Percentiles rank a stretch among this genome's conserved stretches.
Evolutionary conservation across 495 filamentous ascomycete species (phyloP).

Genomic region (Neurospora tetraspora): DNA sequence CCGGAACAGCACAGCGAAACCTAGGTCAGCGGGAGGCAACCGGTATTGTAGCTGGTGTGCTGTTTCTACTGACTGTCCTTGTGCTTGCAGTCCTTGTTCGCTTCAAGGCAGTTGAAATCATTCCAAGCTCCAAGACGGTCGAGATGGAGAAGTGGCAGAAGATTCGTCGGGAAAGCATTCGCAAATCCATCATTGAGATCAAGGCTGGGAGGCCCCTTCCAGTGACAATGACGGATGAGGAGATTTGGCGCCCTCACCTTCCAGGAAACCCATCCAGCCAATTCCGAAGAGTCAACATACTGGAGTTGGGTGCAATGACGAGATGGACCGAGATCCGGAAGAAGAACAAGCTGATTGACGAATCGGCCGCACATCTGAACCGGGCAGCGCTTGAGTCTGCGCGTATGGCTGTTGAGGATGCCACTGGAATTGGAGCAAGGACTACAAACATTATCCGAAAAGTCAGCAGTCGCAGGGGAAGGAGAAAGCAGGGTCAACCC

Average conservation of each 20-base stretch:
- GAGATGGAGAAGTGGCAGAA: slow-evolving; percentile 43
- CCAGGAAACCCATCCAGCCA: slow-evolving; percentile 58
- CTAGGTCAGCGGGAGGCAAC: slow-evolving; percentile 56
- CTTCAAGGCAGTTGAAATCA: slow-evolving; percentile 55
- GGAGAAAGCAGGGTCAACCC: neutral
- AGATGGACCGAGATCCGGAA: slow-evolving; percentile 63
- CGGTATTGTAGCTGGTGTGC: slow-evolving; percentile 50
- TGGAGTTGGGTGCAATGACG: slow-evolving; percentile 53
- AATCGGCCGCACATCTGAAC: slow-evolving; percentile 28
- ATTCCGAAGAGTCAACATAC: slow-evolving; percentile 53
- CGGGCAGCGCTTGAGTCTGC: slow-evolving; percentile 28
- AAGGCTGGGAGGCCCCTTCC: neutral
- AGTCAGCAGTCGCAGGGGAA: slow-evolving; percentile 24
- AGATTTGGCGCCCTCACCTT: slow-evolving; percentile 54
- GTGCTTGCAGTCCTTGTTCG: slow-evolving; percentile 49
- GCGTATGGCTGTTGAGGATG: slow-evolving; percentile 23
- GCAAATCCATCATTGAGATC: neutral
- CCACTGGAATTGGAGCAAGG: slow-evolving; percentile 18
- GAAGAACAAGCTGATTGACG: slow-evolving; percentile 51
- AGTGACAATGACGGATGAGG: slow-evolving; percentile 39
- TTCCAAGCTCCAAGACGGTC: slow-evolving; percentile 42
- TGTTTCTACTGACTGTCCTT: slow-evolving; percentile 52
- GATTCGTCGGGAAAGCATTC: slow-evolving; percentile 30
- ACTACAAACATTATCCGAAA: slow-evolving; percentile 25
- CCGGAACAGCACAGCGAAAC: slow-evolving; percentile 48